These are phyloP conservation scores for Ilex asprella DNA, from an alignment of 257 asterid genomes.

Conservation along the genomic window DNA sequence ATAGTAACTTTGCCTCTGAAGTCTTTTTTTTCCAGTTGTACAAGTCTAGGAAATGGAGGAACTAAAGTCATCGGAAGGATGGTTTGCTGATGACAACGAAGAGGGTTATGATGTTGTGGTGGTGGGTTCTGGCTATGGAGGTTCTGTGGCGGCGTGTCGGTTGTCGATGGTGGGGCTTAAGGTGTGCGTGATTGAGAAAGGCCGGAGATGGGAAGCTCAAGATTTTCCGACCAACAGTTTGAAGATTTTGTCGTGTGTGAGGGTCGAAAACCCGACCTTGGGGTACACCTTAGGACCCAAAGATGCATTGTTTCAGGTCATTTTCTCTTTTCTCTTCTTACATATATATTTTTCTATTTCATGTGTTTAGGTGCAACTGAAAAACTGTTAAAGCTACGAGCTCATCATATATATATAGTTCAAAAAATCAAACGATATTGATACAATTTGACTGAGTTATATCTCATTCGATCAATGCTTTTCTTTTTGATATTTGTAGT, in stretches of 20 bases:
- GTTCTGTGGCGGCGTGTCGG: slow-evolving; percentile 56
- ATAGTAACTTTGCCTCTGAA: background rate
- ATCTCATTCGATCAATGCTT: no score
- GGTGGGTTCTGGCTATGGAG: slow-evolving; percentile 58
- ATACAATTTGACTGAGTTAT: no score
- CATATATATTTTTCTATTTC: no score
- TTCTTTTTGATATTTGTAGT: no score
- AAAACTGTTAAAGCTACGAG: no score
- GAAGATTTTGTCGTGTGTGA: slow-evolving; percentile 26
- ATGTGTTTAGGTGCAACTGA: no score
- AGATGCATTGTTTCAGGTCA: slow-evolving; percentile 49
- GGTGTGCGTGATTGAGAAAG: slow-evolving; percentile 56
- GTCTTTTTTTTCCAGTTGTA: background rate
- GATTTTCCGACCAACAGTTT: slow-evolving; percentile 38
- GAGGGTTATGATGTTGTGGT: slow-evolving; percentile 46
- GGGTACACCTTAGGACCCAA: slow-evolving; percentile 34
- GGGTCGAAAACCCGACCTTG: slow-evolving; percentile 21
- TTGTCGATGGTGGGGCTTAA: slow-evolving; percentile 44
- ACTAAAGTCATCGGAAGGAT: background rate
- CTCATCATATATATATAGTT: no score
- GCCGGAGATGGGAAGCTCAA: slow-evolving; percentile 40
- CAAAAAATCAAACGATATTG: no score
- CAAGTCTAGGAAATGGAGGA: slow-evolving; percentile 14
- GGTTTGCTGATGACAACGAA: background rate
- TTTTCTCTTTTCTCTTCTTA: background rate